phyloP scores from a whole-genome alignment of 352 stramenopile genomes.

The Globisporangium nunn region DNA sequence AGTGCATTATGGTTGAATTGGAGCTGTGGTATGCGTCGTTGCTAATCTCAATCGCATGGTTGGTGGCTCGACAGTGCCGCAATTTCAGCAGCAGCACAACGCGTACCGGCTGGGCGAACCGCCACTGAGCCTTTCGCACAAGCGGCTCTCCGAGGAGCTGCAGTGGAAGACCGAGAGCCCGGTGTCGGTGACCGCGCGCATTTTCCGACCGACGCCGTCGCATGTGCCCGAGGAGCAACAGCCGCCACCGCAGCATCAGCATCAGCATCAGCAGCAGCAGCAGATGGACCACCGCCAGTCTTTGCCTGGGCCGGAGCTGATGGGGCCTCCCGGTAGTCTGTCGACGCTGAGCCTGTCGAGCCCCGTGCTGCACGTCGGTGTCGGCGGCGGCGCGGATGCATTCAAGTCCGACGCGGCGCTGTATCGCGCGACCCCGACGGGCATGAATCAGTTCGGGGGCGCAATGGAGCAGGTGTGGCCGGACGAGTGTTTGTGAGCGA shows the following conservation, averaged over 20 bases:
- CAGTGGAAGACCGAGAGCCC: conserved; percentile 63
- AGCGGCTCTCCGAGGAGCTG: conserved; percentile 48
- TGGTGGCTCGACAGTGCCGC: conserved; percentile 7
- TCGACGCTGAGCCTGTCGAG: conserved; percentile 7
- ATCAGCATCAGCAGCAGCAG: conserved; percentile 18
- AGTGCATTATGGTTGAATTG: too few relatives aligned
- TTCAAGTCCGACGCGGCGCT: conserved; percentile 28
- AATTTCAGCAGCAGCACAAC: conserved; percentile 17
- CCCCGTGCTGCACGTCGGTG: conserved; percentile 7
- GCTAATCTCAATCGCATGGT: background rate
- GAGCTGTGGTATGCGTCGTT: background rate
- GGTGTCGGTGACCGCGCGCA: conserved; percentile 51
- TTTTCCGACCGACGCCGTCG: conserved; percentile 32
- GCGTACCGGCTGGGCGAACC: conserved; percentile 27
- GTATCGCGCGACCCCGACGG: conserved; percentile 37
- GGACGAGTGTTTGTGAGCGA: conserved; percentile 10
- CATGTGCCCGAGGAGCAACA: background rate
- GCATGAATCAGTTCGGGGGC: conserved; percentile 26
- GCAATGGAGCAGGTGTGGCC: conserved; percentile 51
- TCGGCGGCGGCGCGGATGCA: conserved; percentile 20
- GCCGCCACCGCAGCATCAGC: background rate
- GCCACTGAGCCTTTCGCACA: conserved; percentile 40
- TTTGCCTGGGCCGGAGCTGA: conserved; percentile 16
- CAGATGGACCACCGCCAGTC: conserved; percentile 3
- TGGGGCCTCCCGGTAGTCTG: conserved; percentile 13